Evolutionary conservation across 495 filamentous ascomycete species (phyloP), one percentile per base, ranked within the genome.

Genomic region (Corynascus novoguineensis): DNA sequence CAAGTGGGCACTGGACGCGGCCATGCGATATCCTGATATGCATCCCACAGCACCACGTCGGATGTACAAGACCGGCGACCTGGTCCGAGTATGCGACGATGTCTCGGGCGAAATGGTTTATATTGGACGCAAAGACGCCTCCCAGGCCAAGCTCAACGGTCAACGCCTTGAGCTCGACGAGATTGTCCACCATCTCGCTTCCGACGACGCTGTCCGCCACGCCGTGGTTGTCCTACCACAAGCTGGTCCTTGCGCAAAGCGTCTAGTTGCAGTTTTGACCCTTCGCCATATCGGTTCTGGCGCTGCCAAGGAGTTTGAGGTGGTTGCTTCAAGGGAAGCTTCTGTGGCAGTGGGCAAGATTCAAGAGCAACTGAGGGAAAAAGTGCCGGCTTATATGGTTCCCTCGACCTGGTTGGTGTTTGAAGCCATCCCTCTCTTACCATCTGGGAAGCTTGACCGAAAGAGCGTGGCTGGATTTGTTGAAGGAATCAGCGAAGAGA

Each of bases 51-150:
- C 29, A 14, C 25, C 57, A 6, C 54, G 61, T 4, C 57, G 62
- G 4, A 62, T 84, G 35, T 84, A 84, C 69, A 83, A 81, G 67
- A 83, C 83, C 1, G 81, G 81, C 10, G 82, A 86, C 52, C 60
- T 83, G 37, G 80, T 78, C 11, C 73, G 76, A 25, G 80, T 78
- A 11, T 74, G 76, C 29, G 76, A 79, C 46, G 76, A 53, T 22
- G 34, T 29, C 2, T 68, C 64, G 14, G 79, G 81, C 14, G 70
- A 75, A 12, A 64, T 84, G 45, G 72, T 72, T 27, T 83, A 80
- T 60, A 62, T 84, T n/a, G 66, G 66, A 2, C 59, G 68, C 2
- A 71, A 67, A 38, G 67, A 71, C 32, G 59, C 60, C 5, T 57
- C 59, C 3, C 71, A 73, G 46, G 60, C 70, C 58, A 74, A 74